These are phyloP conservation scores for Venturia pyrina DNA, from an alignment of 2,329 filamentous ascomycete genomes.

Conservation along the genomic window DNA sequence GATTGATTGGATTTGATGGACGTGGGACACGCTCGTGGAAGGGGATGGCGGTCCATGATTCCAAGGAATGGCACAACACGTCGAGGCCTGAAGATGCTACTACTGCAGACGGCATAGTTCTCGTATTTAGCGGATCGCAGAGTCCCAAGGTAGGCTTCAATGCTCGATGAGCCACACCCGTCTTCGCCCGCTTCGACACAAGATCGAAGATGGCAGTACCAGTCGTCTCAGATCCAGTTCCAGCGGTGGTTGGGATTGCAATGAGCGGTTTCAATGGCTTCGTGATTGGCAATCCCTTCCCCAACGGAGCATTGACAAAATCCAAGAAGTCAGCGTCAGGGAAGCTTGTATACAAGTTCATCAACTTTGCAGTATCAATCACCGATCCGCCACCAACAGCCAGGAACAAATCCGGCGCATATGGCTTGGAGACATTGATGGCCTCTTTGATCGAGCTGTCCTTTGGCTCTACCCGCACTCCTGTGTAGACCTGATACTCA, in stretches of 20 bases:
- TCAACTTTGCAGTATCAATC: slow-evolving; percentile 96
- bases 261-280: slow-evolving; percentile 64
- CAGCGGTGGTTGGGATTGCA: slow-evolving; percentile 76
- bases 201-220: slow-evolving; percentile 98
- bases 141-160: slow-evolving; percentile 93
- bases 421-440: slow-evolving; percentile 74
- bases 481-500: slow-evolving; percentile 69
- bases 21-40: slow-evolving; percentile 77
- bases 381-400: slow-evolving; percentile 89
- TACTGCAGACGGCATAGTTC: slow-evolving; percentile 90
- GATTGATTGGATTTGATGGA: slow-evolving; percentile 77
- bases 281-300: slow-evolving; percentile 68
- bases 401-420: slow-evolving; percentile 77
- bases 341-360: slow-evolving; percentile 91
- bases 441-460: slow-evolving; percentile 86
- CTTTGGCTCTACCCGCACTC: slow-evolving; percentile 81
- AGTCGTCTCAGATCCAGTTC: slow-evolving; percentile 87
- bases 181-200: slow-evolving; percentile 82
- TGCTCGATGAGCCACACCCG: slow-evolving; percentile 88
- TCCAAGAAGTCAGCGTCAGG: slow-evolving; percentile 91
- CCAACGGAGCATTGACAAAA: slow-evolving; percentile 93
- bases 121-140: slow-evolving; percentile 76
- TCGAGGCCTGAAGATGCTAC: slow-evolving; percentile 88
- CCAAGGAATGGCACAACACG: slow-evolving; percentile 88
- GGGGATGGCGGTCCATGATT: slow-evolving; percentile 96